Percentiles rank a stretch among this genome's conserved stretches.
phyloP scores from a whole-genome alignment of 148 eudicot species.

The Oxyria digyna region DNA sequence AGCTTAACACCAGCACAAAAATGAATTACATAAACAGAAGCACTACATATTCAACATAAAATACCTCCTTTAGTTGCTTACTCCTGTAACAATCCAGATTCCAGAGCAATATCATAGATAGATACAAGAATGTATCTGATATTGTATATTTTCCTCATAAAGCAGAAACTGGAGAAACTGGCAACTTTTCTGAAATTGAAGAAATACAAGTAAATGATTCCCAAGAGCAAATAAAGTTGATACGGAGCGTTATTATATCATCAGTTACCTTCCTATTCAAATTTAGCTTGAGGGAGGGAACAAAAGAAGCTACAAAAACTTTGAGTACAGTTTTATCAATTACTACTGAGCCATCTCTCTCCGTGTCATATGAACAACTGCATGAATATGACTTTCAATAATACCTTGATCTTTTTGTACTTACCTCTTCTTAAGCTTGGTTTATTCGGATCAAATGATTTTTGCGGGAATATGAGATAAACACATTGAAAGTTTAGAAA shows the following conservation, averaged over 20 bases:
- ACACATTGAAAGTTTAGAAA: no score
- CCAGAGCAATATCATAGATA: slow-evolving; percentile 56
- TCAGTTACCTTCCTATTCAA: slow-evolving; percentile 40
- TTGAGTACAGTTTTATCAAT: slow-evolving; percentile 26
- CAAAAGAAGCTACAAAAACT: slow-evolving; percentile 52
- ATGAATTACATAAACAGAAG: not conserved
- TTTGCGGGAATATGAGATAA: no score
- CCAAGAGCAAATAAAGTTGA: not conserved
- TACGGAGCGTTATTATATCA: no score
- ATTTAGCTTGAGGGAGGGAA: slow-evolving; percentile 44
- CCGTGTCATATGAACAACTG: slow-evolving; percentile 19
- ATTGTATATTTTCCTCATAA: slow-evolving; percentile 39
- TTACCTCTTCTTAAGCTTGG: no score
- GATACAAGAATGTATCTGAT: slow-evolving; percentile 36
- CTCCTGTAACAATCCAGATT: slow-evolving; percentile 43
- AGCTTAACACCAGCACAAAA: not conserved
- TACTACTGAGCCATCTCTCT: slow-evolving; percentile 30
- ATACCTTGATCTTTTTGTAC: no score
- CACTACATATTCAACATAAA: not conserved
- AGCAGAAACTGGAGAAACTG: slow-evolving; percentile 40
- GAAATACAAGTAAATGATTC: no score
- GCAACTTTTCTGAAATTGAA: slow-evolving; percentile 37
- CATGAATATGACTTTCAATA: no score
- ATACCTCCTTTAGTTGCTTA: slow-evolving; percentile 51
- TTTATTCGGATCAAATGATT: no score